These are phyloP conservation scores for Butyriboletus loyo DNA, from an alignment of 768 basidiomycete genomes.

Conservation along the genomic window DNA sequence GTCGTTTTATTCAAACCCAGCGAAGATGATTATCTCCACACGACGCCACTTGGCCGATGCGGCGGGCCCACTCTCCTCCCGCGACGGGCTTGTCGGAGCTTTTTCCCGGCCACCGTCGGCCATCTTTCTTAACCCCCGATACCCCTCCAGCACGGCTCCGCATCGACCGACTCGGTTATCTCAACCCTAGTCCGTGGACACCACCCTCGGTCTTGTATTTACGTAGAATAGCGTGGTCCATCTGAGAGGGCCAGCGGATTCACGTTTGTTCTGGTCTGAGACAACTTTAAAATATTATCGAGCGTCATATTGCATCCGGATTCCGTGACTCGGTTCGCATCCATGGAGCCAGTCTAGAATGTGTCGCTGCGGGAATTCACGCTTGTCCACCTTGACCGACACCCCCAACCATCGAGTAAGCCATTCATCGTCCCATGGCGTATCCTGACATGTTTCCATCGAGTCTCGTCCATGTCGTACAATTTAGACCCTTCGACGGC, in stretches of 20 bases:
- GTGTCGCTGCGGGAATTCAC: not conserved
- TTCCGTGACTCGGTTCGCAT: constrained; percentile 5
- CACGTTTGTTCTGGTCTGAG: too few species aligned
- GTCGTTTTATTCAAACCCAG: constrained; percentile 15
- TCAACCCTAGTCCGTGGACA: too few species aligned
- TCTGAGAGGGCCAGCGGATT: too few species aligned
- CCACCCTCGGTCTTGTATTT: too few species aligned
- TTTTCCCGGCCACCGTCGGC: constrained; percentile 8
- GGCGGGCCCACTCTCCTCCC: constrained; percentile 5
- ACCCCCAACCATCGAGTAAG: constrained; percentile 4
- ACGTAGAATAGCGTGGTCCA: too few species aligned
- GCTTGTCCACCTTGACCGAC: not conserved
- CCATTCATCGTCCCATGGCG: not conserved
- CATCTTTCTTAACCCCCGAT: constrained; percentile 7
- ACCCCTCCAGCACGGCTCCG: not conserved
- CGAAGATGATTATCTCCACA: constrained; percentile 24
- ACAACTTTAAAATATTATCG: too few species aligned
- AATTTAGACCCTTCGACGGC: constrained; percentile 28
- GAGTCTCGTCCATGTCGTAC: constrained; percentile 20
- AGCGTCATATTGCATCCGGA: not conserved
- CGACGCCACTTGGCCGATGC: not conserved
- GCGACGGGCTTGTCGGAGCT: not conserved
- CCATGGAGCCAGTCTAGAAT: constrained; percentile 9
- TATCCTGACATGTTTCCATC: constrained; percentile 5
- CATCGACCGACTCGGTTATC: too few species aligned